phyloP scores from a whole-genome alignment of 2,329 filamentous ascomycete genomes.

The Orbilia brochopaga region DNA sequence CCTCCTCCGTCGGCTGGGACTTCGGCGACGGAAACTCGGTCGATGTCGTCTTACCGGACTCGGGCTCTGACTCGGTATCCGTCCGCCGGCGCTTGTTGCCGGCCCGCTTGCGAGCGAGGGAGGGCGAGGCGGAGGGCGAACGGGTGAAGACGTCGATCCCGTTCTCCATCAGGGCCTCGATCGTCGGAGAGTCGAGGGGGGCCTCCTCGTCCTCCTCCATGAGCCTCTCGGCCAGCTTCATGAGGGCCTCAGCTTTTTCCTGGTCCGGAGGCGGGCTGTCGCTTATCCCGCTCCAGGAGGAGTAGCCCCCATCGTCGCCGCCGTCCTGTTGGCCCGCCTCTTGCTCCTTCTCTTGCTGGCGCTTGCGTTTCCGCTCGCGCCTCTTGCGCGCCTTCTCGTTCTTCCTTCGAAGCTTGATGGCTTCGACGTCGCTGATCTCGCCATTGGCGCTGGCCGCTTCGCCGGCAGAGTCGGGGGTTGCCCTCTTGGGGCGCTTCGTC shows the following conservation, averaged over 20 bases:
- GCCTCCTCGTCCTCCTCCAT: constrained; percentile 28
- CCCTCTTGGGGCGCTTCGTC: not conserved
- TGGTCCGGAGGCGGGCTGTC: constrained; percentile 13
- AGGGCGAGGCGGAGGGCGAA: too few relatives aligned
- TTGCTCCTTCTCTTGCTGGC: constrained; percentile 15
- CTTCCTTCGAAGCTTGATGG: constrained; percentile 37
- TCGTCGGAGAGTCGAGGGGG: too few relatives aligned
- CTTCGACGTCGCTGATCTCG: constrained; percentile 35
- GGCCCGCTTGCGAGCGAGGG: too few relatives aligned
- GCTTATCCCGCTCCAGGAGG: constrained; percentile 42
- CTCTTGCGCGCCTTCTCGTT: constrained; percentile 45
- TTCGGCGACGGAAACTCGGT: not conserved
- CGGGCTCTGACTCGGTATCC: not conserved
- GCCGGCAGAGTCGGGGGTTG: not conserved
- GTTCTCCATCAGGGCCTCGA: too few relatives aligned
- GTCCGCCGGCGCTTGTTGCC: constrained; percentile 18
- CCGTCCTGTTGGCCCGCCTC: constrained; percentile 1
- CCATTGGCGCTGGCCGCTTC: constrained; percentile 17
- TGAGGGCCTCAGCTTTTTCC: not conserved
- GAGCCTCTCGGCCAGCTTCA: constrained; percentile 14
- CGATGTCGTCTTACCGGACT: not conserved
- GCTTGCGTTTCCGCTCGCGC: constrained; percentile 28
- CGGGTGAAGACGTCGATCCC: too few relatives aligned
- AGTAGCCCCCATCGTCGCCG: constrained; percentile 36
- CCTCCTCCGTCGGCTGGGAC: not conserved